Evolutionary conservation across 2,329 filamentous ascomycete genomes (phyloP).

Genomic region (Fusarium oxysporum): DNA sequence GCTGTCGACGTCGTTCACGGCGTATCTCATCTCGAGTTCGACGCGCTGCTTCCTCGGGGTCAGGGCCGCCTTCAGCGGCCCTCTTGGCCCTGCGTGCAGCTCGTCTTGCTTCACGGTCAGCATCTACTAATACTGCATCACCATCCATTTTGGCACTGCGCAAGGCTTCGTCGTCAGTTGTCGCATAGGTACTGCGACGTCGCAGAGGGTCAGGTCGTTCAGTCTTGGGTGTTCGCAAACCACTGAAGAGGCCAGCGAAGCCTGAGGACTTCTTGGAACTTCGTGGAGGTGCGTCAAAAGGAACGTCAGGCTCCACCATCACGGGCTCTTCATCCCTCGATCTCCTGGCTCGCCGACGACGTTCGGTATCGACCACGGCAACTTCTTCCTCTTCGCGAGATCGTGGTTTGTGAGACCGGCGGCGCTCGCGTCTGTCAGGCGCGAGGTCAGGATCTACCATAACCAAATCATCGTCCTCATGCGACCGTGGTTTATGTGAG

Average conservation of each 20-base stretch:
- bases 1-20: slow-evolving; percentile 65
- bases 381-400: slow-evolving; percentile 56
- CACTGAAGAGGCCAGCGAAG: slow-evolving; percentile 71
- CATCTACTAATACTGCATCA: slow-evolving; percentile 61
- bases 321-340: slow-evolving; percentile 55
- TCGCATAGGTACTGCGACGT: slow-evolving; percentile 62
- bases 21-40: slow-evolving; percentile 67
- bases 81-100: slow-evolving; percentile 71
- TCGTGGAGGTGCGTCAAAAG: slow-evolving; percentile 50
- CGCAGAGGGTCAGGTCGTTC: slow-evolving; percentile 53
- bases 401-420: slow-evolving; percentile 58
- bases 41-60: slow-evolving; percentile 68
- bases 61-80: slow-evolving; percentile 56
- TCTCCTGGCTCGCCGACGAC: slow-evolving; percentile 50
- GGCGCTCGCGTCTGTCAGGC: slow-evolving; percentile 48
- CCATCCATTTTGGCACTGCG: slow-evolving; percentile 63
- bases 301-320: slow-evolving; percentile 52
- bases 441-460: slow-evolving; percentile 58
- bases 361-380: slow-evolving; percentile 58
- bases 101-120: slow-evolving; percentile 70
- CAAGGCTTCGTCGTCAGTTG: slow-evolving; percentile 62
- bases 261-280: slow-evolving; percentile 62
- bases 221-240: slow-evolving; percentile 62
- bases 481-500: slow-evolving; percentile 54
- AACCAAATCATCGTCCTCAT: slow-evolving; percentile 57